phyloP scores from a whole-genome alignment of 768 basidiomycete species.

The Mycena chlorophos region DNA sequence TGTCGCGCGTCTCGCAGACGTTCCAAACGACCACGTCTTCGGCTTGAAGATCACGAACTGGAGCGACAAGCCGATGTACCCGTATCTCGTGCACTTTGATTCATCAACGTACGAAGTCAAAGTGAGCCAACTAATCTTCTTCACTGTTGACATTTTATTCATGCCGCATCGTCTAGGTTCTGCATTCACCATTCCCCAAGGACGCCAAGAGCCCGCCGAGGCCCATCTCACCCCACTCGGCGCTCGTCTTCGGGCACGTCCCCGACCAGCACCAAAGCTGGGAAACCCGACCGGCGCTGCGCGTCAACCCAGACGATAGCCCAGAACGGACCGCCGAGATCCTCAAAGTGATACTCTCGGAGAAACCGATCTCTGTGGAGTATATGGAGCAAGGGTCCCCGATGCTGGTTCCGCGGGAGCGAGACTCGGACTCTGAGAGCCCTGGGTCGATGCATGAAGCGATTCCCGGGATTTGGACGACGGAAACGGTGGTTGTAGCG shows the following conservation, averaged over 20 bases:
- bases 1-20: not conserved
- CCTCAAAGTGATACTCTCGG: not conserved
- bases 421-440: not conserved
- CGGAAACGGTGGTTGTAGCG: not conserved
- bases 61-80: not conserved
- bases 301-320: not conserved
- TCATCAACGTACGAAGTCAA: not conserved
- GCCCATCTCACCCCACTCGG: not conserved
- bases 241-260: not conserved
- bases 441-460: no score
- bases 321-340: not conserved
- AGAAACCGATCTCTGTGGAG: not conserved
- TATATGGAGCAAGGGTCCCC: not conserved
- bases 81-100: not conserved
- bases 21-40: not conserved
- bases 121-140: not conserved
- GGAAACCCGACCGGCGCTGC: not conserved
- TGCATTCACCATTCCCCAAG: not conserved
- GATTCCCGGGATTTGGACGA: not conserved
- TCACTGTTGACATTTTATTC: no score
- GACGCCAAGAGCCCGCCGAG: not conserved
- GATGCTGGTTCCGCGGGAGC: not conserved
- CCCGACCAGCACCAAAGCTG: no score
- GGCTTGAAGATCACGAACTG: not conserved
- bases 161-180: no score